Conservation (phyloP, 2,329 filamentous ascomycete genomes). For the Aureobasidium pullulans region DNA sequence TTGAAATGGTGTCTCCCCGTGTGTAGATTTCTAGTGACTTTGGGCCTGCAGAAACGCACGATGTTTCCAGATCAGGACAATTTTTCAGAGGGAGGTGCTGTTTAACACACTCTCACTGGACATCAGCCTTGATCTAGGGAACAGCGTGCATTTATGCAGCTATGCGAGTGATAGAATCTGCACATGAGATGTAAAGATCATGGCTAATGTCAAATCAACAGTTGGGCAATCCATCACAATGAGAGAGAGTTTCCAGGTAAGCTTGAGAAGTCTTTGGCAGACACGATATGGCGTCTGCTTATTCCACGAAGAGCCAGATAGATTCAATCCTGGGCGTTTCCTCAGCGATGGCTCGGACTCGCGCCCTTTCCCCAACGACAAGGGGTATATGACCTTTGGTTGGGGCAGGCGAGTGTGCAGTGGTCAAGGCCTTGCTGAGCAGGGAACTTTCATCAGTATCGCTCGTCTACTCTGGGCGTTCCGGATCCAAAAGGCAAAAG, state of each 20-base stretch:
- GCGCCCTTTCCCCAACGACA: slow-evolving; percentile 36
- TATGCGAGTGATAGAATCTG: no score
- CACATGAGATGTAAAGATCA: background rate
- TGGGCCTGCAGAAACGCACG: no score
- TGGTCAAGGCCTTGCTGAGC: slow-evolving; percentile 50
- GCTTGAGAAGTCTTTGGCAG: no score
- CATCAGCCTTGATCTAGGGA: no score
- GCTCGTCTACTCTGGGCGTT: slow-evolving; percentile 53
- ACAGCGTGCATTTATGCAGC: no score
- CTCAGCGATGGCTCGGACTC: slow-evolving; percentile 29
- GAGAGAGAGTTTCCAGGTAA: slow-evolving; percentile 14
- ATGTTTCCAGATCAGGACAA: no score
- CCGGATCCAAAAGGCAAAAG: slow-evolving; percentile 38
- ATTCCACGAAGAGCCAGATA: slow-evolving; percentile 9
- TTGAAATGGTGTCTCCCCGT: background rate
- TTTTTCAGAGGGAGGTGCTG: no score
- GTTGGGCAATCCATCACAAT: slow-evolving; percentile 22
- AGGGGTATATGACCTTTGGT: slow-evolving; percentile 49
- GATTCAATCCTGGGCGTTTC: slow-evolving; percentile 16
- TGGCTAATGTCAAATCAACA: background rate
- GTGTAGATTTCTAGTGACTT: background rate
- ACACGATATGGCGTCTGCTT: no score
- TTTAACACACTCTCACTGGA: no score
- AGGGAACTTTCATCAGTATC: slow-evolving; percentile 53
- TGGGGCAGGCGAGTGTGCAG: slow-evolving; percentile 50